Evolutionary conservation across 1,284 basidiomycete species (phyloP), one percentile per base, ranked within the genome.

Genomic region (Rhodotorula glutinis): DNA sequence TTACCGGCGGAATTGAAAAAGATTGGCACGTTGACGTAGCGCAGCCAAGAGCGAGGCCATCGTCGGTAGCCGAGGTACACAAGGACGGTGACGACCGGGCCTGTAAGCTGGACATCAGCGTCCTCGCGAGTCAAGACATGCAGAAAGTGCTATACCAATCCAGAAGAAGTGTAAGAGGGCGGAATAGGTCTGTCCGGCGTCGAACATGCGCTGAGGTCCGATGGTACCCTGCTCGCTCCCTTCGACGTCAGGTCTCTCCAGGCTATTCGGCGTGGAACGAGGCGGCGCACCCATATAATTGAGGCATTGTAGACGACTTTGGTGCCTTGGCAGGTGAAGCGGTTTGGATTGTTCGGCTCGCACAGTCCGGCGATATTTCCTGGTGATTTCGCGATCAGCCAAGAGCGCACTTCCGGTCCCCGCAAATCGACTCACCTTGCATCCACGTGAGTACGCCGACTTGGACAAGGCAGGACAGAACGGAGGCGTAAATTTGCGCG

Each of bases 121-220:
- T 5, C 11, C 33, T 38, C 7, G 5, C 33, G 5, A 11, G 33
- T 11, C 33, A 38, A 38, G 33, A 38, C 33, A 11, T 11, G 5
- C 7, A 38, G 7, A 38, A 5, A 38, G 33, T 11, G 33, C 7
- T 11, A 7, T 38, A 8, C 83, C 82, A 14, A 79, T 76, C 19
- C 89, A 90, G 75, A 94, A 96, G 75, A 93, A 87, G 16, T 91
- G 84, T 44, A 81, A 82, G 1, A 92, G 92, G 2, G 92, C 92
- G 70, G 94, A 88, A 33, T 61, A 61, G 9, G 52, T 61, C 43
- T 60, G 30, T 23, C 60, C 60, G 23, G 17, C 7, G 29, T 44
- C 25, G 41, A 61, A 61, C 60, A 61, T 54, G 13, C 92, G 91
- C 90, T 92, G 71, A 17, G 59, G 47, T 7, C 53, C 29, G 40